Conservation (phyloP, 2,329 filamentous ascomycete genomes). For the Hirsutella minnesotensis region DNA sequence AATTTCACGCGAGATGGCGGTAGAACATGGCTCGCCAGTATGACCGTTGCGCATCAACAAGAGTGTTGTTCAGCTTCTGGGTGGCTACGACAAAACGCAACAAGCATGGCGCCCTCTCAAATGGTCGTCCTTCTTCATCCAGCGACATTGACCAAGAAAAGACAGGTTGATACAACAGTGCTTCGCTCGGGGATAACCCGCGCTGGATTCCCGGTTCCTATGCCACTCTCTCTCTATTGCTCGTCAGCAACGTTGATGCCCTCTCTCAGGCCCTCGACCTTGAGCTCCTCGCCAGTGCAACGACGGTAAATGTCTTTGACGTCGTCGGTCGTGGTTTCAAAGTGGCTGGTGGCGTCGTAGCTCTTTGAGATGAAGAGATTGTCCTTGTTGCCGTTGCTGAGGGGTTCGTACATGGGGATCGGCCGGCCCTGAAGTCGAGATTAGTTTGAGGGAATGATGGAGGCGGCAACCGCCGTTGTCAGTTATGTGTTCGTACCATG, state of each 20-base stretch:
- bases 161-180: too few species aligned
- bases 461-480: not conserved
- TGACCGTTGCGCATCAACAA: too few species aligned
- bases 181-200: too few species aligned
- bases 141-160: not conserved
- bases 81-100: too few species aligned
- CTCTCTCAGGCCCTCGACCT: slow-evolving; percentile 78
- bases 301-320: slow-evolving; percentile 88
- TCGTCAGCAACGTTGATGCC: slow-evolving; percentile 63
- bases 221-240: slow-evolving; percentile 24
- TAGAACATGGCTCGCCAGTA: too few species aligned
- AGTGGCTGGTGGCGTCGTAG: slow-evolving; percentile 96
- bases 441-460: not conserved
- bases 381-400: slow-evolving; percentile 71
- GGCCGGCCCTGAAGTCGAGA: slow-evolving; percentile 63
- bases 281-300: slow-evolving; percentile 71
- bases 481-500: slow-evolving; percentile 46
- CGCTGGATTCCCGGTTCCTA: too few species aligned
- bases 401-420: slow-evolving; percentile 87
- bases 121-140: not conserved
- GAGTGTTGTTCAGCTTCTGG: too few species aligned
- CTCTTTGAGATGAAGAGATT: slow-evolving; percentile 97
- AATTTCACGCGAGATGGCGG: too few species aligned
- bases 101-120: not conserved
- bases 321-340: slow-evolving; percentile 85